phyloP scores from a whole-genome alignment of 2,329 filamentous ascomycete genomes.

The Sarocladium oryzae region DNA sequence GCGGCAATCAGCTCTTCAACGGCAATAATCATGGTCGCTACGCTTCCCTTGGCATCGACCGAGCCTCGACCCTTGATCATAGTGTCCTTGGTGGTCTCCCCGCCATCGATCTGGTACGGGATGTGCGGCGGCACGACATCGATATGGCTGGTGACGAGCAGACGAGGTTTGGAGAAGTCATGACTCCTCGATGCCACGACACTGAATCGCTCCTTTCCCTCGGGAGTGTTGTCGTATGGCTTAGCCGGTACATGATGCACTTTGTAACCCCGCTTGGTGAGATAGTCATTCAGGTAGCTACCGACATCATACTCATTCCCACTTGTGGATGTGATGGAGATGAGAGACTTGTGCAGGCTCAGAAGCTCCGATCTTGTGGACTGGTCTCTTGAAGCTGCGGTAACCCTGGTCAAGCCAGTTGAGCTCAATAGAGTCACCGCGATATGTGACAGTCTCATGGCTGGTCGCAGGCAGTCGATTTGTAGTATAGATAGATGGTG shows the following conservation, averaged over 20 bases:
- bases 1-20: slow-evolving; percentile 46
- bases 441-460: background rate
- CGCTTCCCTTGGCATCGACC: slow-evolving; percentile 63
- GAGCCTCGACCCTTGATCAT: slow-evolving; percentile 66
- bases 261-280: slow-evolving; percentile 42
- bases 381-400: background rate
- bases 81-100: slow-evolving; percentile 35
- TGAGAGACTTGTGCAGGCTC: slow-evolving; percentile 66
- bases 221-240: slow-evolving; percentile 22
- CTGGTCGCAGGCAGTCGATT: no score
- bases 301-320: slow-evolving; percentile 64
- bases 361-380: slow-evolving; percentile 42
- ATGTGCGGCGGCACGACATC: slow-evolving; percentile 71
- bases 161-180: slow-evolving; percentile 42
- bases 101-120: slow-evolving; percentile 54
- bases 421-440: background rate
- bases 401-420: background rate
- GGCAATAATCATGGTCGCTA: slow-evolving; percentile 70
- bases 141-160: slow-evolving; percentile 75
- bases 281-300: slow-evolving; percentile 60
- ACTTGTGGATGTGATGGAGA: slow-evolving; percentile 66
- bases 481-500: background rate
- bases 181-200: slow-evolving; percentile 60
- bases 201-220: slow-evolving; percentile 52
- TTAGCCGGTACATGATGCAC: slow-evolving; percentile 35